A percentile compares a stretch with the other conserved stretches of the same genome.
These are phyloP conservation scores for Cyclotella choctawhatcheeana DNA, from an alignment of 108 stramenopile genomes.

Conservation along the genomic window DNA sequence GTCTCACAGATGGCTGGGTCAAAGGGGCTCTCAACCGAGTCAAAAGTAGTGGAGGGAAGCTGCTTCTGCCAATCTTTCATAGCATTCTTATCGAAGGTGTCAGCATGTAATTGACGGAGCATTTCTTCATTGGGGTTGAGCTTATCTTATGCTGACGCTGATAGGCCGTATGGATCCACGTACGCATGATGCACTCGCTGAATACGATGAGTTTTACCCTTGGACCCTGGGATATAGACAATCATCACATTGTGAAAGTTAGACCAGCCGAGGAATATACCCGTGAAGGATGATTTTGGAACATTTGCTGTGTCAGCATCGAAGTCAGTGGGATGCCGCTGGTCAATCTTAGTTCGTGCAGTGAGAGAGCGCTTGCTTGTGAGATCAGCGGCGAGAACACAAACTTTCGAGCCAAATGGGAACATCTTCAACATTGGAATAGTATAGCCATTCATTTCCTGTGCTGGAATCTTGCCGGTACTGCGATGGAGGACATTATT, in stretches of 20 bases:
- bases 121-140: neutral
- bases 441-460: neutral
- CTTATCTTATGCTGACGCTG: neutral
- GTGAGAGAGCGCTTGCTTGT: neutral
- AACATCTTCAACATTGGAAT: neutral
- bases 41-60: neutral
- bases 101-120: neutral
- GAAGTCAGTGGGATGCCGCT: neutral
- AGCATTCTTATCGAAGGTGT: neutral
- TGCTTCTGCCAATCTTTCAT: neutral
- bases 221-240: neutral
- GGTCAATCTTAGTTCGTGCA: neutral
- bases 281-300: neutral
- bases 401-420: constrained; percentile 3
- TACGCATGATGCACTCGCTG: neutral
- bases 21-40: neutral
- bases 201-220: neutral
- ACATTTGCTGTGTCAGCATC: neutral
- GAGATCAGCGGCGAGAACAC: neutral
- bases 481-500: neutral
- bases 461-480: neutral
- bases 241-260: neutral
- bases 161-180: neutral
- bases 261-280: neutral
- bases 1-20: neutral